phyloP scores from a whole-genome alignment of 805 yeast species.

The Debaryomyces prosopidis region DNA sequence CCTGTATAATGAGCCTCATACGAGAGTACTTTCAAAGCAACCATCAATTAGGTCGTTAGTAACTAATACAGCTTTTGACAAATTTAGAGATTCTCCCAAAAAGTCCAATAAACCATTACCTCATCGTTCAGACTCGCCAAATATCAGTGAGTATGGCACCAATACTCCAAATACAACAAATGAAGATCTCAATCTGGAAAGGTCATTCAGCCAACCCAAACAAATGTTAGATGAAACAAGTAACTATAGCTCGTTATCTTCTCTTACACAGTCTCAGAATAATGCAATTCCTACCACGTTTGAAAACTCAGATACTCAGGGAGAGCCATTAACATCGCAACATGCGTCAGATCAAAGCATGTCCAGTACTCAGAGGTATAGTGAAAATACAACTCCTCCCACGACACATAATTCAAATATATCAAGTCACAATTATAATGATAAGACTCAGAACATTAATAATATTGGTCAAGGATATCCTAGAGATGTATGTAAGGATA shows the following conservation, averaged over 20 bases:
- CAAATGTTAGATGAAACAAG: not conserved
- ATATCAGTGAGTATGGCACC: not conserved
- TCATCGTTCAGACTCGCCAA: not conserved
- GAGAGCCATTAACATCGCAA: slow-evolving; percentile 1
- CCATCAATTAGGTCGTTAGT: slow-evolving; percentile 26
- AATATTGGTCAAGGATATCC: not conserved
- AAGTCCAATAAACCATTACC: not conserved
- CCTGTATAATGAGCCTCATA: slow-evolving; percentile 9
- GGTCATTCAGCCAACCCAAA: not conserved
- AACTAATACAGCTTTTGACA: slow-evolving; percentile 38
- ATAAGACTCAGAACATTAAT: not conserved
- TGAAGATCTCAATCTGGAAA: not conserved
- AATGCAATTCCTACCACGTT: not conserved
- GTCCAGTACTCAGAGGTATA: slow-evolving; percentile 6
- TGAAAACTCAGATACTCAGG: not conserved
- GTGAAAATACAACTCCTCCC: slow-evolving; percentile 14
- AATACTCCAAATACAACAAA: not conserved
- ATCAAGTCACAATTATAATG: not conserved
- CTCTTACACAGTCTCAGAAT: not conserved
- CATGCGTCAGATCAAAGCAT: slow-evolving; percentile 15
- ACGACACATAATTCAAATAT: slow-evolving; percentile 15
- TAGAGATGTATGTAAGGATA: not conserved
- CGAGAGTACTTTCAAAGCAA: slow-evolving; percentile 12
- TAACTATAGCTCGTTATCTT: not conserved
- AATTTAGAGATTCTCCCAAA: slow-evolving; percentile 19